phyloP scores from a whole-genome alignment of 148 eudicot genomes.

The Tetragonia tetragonoides region DNA sequence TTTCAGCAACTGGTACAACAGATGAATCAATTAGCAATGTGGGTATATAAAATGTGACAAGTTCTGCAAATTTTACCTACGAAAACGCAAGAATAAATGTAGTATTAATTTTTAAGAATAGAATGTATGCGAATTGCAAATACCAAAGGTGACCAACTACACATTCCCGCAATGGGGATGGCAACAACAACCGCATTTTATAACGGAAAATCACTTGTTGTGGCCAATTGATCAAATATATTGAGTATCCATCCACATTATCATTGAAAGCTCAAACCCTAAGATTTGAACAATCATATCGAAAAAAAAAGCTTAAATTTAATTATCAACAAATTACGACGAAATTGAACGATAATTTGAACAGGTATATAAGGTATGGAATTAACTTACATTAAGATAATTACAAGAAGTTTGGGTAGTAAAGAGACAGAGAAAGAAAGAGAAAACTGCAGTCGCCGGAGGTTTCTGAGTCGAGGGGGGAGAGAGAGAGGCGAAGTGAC shows the following conservation, averaged over 20 bases:
- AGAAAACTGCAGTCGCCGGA: slow-evolving; percentile 5
- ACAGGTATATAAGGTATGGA: background rate
- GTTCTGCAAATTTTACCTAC: background rate
- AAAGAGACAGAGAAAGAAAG: background rate
- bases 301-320: background rate
- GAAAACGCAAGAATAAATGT: background rate
- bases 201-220: too few relatives aligned
- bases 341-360: background rate
- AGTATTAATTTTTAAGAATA: too few relatives aligned
- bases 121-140: background rate
- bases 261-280: background rate
- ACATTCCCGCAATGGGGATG: background rate
- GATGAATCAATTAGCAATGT: background rate
- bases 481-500: background rate
- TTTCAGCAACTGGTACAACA: background rate
- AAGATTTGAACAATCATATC: background rate
- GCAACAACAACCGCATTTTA: background rate
- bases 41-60: background rate
- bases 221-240: background rate
- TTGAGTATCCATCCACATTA: background rate
- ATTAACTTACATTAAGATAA: background rate
- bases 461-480: background rate
- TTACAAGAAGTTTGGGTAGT: background rate
- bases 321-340: background rate
- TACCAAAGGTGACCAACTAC: background rate